These are phyloP conservation scores for Radiomyces spectabilis DNA, from an alignment of 192 early-diverging fungal genomes.

Conservation along the genomic window DNA sequence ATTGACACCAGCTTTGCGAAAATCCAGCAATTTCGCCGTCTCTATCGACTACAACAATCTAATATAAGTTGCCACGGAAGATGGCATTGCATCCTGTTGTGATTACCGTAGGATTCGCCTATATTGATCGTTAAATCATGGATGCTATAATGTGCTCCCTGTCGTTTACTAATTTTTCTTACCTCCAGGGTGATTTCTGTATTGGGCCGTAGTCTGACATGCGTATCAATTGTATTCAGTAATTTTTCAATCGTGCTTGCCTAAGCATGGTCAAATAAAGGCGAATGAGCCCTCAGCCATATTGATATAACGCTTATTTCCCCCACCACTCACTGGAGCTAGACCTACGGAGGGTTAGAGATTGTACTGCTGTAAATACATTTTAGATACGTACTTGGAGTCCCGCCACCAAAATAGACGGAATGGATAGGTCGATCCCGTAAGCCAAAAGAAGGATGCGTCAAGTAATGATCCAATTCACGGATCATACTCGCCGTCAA, in stretches of 20 bases:
- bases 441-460: slow-evolving; percentile 17
- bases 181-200: slow-evolving; percentile 51
- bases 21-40: slow-evolving; percentile 12
- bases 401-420: slow-evolving; percentile 51
- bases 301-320: too few species aligned
- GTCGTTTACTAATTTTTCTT: too few species aligned
- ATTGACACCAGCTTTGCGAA: slow-evolving; percentile 40
- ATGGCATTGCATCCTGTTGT: neutral
- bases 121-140: neutral
- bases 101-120: slow-evolving; percentile 48
- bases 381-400: slow-evolving; percentile 43
- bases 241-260: slow-evolving; percentile 23
- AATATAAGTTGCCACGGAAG: neutral
- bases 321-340: too few species aligned
- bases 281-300: too few species aligned
- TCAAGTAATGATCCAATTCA: slow-evolving; percentile 32
- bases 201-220: slow-evolving; percentile 16
- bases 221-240: slow-evolving; percentile 22
- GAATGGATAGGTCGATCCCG: slow-evolving; percentile 28
- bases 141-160: neutral
- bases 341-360: too few species aligned
- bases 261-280: neutral
- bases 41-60: slow-evolving; percentile 10
- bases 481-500: slow-evolving; percentile 29
- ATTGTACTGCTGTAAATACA: too few species aligned